These are phyloP conservation scores for Crucihimalaya himalaica DNA, from an alignment of 345 rosid species.

Conservation along the genomic window DNA sequence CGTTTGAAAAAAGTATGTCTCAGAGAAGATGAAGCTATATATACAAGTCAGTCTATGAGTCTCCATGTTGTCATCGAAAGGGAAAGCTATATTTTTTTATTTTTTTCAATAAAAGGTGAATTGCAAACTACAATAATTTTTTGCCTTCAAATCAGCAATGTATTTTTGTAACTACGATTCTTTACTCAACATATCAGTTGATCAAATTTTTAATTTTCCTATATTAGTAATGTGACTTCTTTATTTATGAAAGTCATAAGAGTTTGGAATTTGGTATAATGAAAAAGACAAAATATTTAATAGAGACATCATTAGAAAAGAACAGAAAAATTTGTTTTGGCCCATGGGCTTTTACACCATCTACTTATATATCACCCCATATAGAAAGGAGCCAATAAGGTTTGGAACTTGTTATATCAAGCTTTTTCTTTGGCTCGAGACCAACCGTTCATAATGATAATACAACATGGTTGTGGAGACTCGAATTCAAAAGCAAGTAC, in stretches of 20 bases:
- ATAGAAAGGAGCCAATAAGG: too few species aligned
- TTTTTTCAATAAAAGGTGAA: background rate
- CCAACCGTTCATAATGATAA: too few species aligned
- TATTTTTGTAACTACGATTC: background rate
- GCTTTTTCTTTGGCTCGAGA: too few species aligned
- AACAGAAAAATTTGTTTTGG: background rate
- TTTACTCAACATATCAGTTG: background rate
- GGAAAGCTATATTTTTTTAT: background rate
- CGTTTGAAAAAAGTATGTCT: background rate
- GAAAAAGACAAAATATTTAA: constrained; percentile 3
- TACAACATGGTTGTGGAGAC: background rate
- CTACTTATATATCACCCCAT: background rate
- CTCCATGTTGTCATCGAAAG: constrained; percentile 18
- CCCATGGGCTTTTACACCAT: constrained; percentile 6
- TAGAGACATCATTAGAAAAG: background rate
- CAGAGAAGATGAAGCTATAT: background rate
- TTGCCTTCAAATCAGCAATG: background rate
- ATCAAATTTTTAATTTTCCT: background rate
- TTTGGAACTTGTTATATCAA: too few species aligned
- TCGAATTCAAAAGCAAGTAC: background rate
- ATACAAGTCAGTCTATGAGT: background rate
- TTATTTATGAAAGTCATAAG: background rate
- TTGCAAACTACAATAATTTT: background rate
- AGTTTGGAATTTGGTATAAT: constrained; percentile 5
- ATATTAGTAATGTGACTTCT: background rate